Base-by-base conservation (phyloP, 495 filamentous ascomycete species). In the Penicillium psychrofluorescens region DNA sequence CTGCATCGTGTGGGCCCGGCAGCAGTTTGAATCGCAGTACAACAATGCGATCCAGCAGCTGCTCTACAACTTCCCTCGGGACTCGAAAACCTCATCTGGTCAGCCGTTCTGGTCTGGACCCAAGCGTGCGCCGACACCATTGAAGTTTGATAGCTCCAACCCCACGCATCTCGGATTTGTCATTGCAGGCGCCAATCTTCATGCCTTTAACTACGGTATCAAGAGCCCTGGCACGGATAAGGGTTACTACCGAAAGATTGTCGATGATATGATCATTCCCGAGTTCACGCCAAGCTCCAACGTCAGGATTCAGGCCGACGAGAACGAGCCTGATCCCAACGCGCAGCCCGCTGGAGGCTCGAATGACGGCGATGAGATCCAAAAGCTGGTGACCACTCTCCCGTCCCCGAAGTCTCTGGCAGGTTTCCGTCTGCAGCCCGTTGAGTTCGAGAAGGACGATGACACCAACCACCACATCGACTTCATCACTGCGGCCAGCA, bases 371-470 rank as follows among this genome's bases (percentile, higher is more conserved):
- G 71, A 78, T 10, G 86, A 88, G 54, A 71, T 96, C 29, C 67
- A 84, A 46, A 73, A 77, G 32, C 77, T 99, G 28, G 70, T 81
- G 8, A 55, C 66, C 2, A 57, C 62, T 38, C 73, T 99, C 14
- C 94, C 94, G 4, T 71, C 83, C 2, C 81, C 91, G 29, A 90
- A 85, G 53, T 75, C 80, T 9, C 69, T 97, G 29, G 82, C 85
- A 29, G 88, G 88, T 10, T 94, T 91, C 75, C 87, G 88, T 59
- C 72, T 99, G 36, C 78, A 78, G 35, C 86, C 90, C 1, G 94
- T 97, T 10, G 94, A 99, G 60, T 99, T 99, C 54, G 94, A 99
- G 71, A 99, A 99, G 74, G 94, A 99, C 55, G 92, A 99, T 50
- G 94, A 97, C 67, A 88, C 84, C 38, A 99, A 99, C 68, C 76